Evolutionary conservation across 208 protist genomes (phyloP).

Genomic region (Acanthamoeba healyi): DNA sequence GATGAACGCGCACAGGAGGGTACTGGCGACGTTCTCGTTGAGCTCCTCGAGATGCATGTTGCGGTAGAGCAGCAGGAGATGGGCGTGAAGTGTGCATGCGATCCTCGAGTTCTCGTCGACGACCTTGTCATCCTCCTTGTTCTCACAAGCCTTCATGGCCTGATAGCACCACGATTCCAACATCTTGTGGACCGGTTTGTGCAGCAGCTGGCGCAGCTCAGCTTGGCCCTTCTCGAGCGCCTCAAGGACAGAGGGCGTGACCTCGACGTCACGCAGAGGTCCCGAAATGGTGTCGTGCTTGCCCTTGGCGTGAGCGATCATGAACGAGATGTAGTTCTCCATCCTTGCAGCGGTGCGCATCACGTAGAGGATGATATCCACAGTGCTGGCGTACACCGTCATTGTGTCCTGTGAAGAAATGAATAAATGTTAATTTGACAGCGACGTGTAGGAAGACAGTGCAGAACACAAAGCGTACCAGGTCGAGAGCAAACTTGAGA

Average conservation of each 20-base stretch:
- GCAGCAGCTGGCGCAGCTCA: conserved; percentile 33
- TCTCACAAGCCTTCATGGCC: conserved; percentile 73
- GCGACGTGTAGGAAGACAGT: background rate
- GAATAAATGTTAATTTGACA: background rate
- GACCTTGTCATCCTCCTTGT: conserved; percentile 71
- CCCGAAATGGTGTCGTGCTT: conserved; percentile 61
- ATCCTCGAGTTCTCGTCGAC: conserved; percentile 70
- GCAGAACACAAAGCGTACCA: conserved; percentile 40
- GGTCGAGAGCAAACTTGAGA: conserved; percentile 77
- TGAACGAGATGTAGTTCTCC: conserved; percentile 72
- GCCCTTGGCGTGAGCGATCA: conserved; percentile 64
- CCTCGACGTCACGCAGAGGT: conserved; percentile 53
- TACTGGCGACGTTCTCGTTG: conserved; percentile 56
- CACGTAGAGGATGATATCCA: conserved; percentile 75
- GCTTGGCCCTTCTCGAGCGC: conserved; percentile 46
- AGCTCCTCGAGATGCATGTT: conserved; percentile 73
- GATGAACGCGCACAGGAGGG: conserved; percentile 78
- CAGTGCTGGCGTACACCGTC: conserved; percentile 73
- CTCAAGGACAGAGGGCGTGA: conserved; percentile 57
- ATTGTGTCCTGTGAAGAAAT: conserved; percentile 5
- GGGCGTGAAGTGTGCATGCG: conserved; percentile 79
- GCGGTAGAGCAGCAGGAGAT: conserved; percentile 84
- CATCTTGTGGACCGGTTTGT: conserved; percentile 69
- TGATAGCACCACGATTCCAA: conserved; percentile 74
- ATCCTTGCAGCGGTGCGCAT: conserved; percentile 67